Conservation (phyloP, 1,139 yeast genomes). For the Lizanozyma gosingica region DNA sequence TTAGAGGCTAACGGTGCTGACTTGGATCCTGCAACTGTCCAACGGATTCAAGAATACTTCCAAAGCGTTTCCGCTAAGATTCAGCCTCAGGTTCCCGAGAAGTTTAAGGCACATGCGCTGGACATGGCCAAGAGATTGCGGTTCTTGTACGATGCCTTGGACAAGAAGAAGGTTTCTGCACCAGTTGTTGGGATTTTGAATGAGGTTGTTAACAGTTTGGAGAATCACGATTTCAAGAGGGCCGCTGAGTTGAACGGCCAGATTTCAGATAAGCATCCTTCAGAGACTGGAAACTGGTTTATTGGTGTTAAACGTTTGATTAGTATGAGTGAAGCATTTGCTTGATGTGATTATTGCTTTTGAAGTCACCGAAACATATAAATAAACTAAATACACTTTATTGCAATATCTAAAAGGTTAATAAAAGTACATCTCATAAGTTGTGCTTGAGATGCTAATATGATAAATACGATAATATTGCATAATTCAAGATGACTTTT, state of each 20-base stretch:
- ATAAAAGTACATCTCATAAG: too few relatives aligned
- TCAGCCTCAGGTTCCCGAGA: slow-evolving; percentile 70
- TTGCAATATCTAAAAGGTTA: too few relatives aligned
- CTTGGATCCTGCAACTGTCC: slow-evolving; percentile 53
- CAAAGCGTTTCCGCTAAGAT: slow-evolving; percentile 48
- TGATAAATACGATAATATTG: too few relatives aligned
- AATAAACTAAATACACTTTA: too few relatives aligned
- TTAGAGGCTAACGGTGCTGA: slow-evolving; percentile 11
- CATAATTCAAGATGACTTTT: too few relatives aligned
- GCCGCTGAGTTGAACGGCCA: slow-evolving; percentile 54
- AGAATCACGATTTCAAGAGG: slow-evolving; percentile 42
- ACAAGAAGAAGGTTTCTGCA: slow-evolving; percentile 57
- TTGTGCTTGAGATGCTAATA: too few relatives aligned
- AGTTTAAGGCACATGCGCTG: slow-evolving; percentile 59
- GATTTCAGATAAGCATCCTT: slow-evolving; percentile 57
- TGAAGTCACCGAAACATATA: too few relatives aligned
- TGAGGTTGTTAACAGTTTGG: slow-evolving; percentile 43
- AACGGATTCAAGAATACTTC: slow-evolving; percentile 53
- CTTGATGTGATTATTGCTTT: too few relatives aligned
- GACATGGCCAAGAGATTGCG: slow-evolving; percentile 81
- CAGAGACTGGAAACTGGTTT: slow-evolving; percentile 88
- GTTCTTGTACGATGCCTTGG: slow-evolving; percentile 71
- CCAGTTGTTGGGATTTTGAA: slow-evolving; percentile 50
- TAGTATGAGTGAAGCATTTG: slow-evolving; percentile 53
- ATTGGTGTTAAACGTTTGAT: slow-evolving; percentile 85